phyloP scores from a whole-genome alignment of 805 yeast genomes.

The Yamadazyma endophytica region DNA sequence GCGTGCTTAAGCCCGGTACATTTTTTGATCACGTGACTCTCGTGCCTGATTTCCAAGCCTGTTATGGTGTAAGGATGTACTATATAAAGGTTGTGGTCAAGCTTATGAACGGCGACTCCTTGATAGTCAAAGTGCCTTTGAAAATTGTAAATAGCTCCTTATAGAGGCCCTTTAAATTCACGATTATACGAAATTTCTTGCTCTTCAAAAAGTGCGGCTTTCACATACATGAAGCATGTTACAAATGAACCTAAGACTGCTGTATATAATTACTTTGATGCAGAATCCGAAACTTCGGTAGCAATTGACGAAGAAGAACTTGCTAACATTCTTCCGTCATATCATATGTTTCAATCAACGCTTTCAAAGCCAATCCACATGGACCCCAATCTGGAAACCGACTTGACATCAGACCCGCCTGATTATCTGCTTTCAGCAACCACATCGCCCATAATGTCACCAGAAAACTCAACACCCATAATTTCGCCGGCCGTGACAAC shows the following conservation, averaged over 20 bases:
- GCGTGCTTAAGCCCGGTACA: constrained; percentile 10
- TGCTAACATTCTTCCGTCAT: constrained; percentile 36
- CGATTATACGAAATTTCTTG: too few species aligned
- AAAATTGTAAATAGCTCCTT: constrained; percentile 17
- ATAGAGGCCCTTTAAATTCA: too few species aligned
- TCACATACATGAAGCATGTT: too few species aligned
- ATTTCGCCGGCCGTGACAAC: too few species aligned
- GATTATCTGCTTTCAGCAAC: constrained; percentile 23
- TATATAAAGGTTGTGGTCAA: constrained; percentile 28
- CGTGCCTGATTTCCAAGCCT: constrained; percentile 38
- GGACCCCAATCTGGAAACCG: constrained; percentile 12
- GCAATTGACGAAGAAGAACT: constrained; percentile 20
- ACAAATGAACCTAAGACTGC: too few species aligned
- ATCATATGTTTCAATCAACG: constrained; percentile 37
- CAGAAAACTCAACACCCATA: constrained; percentile 1
- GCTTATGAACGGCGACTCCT: constrained; percentile 24
- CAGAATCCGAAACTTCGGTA: too few species aligned
- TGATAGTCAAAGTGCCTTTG: constrained; percentile 34
- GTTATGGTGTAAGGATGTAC: constrained; percentile 32
- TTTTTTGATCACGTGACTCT: constrained; percentile 27
- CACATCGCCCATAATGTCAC: constrained; percentile 6
- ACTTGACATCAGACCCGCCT: constrained; percentile 28
- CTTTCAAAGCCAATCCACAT: constrained; percentile 5
- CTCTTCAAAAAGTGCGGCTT: too few species aligned
- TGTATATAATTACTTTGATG: too few species aligned